Conservation (phyloP, 495 filamentous ascomycete genomes). For the Chlorociboria aeruginascens region DNA sequence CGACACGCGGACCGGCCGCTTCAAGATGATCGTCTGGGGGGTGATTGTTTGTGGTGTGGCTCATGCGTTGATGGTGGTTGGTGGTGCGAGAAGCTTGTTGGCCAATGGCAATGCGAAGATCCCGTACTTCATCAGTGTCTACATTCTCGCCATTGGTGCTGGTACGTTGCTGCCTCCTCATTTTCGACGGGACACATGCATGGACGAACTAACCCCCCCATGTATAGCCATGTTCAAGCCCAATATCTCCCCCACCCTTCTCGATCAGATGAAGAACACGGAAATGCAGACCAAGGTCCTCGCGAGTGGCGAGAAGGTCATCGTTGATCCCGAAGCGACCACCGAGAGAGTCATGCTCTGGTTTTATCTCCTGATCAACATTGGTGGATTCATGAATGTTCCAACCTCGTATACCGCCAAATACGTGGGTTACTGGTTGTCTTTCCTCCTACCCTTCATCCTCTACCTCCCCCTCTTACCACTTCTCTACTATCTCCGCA, state of each 20-base stretch:
- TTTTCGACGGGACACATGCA: too few relatives aligned
- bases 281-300: constrained; percentile 31
- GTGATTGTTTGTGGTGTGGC: constrained; percentile 51
- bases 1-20: constrained; percentile 46
- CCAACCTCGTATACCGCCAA: constrained; percentile 51
- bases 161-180: constrained; percentile 37
- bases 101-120: constrained; percentile 39
- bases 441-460: constrained; percentile 54
- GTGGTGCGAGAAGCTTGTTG: constrained; percentile 48
- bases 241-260: constrained; percentile 48
- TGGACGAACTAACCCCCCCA: too few relatives aligned
- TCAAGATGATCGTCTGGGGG: constrained; percentile 50
- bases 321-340: constrained; percentile 47
- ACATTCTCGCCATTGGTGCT: constrained; percentile 47
- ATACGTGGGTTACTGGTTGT: constrained; percentile 63
- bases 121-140: constrained; percentile 46
- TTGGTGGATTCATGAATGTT: constrained; percentile 34
- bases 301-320: constrained; percentile 46
- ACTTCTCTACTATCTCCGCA: constrained; percentile 36
- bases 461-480: constrained; percentile 42
- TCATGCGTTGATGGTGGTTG: constrained; percentile 49
- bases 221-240: constrained; percentile 48
- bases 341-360: constrained; percentile 48
- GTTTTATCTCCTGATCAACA: constrained; percentile 54
- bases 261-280: constrained; percentile 40